phyloP scores from a whole-genome alignment of 257 asterid species.

The Solanum sparsipilum region DNA sequence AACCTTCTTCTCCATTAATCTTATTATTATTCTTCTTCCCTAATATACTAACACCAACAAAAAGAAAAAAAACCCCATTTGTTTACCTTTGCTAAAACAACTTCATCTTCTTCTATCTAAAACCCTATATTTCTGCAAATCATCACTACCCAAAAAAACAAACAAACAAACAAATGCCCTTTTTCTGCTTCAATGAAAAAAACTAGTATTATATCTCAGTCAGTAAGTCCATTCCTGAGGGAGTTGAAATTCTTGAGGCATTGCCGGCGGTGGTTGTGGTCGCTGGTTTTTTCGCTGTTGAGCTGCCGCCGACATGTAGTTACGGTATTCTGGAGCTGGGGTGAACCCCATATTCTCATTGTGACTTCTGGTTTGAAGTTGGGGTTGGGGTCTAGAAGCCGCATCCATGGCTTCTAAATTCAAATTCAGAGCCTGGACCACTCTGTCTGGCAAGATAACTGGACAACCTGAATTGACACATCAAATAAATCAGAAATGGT shows the following conservation, averaged over 20 bases:
- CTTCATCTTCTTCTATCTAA: background rate
- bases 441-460: conserved; percentile 54
- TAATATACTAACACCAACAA: conserved; percentile 6
- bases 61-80: background rate
- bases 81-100: background rate
- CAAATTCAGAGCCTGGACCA: conserved; percentile 58
- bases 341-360: background rate
- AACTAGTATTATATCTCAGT: background rate
- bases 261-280: conserved; percentile 3
- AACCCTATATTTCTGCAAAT: background rate
- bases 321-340: conserved; percentile 10
- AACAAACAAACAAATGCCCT: background rate
- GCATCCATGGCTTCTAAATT: conserved; percentile 25
- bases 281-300: conserved; percentile 20
- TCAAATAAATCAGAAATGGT: background rate
- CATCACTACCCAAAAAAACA: background rate
- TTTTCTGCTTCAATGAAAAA: background rate
- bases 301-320: background rate
- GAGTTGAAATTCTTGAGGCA: conserved; percentile 42
- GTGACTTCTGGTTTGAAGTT: background rate
- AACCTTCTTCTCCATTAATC: background rate
- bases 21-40: background rate
- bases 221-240: conserved; percentile 87
- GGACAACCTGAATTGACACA: conserved; percentile 34
- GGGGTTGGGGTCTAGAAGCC: conserved; percentile 1